Evolutionary conservation across 2,329 filamentous ascomycete species (phyloP).

Genomic region (Alternaria sp.): DNA sequence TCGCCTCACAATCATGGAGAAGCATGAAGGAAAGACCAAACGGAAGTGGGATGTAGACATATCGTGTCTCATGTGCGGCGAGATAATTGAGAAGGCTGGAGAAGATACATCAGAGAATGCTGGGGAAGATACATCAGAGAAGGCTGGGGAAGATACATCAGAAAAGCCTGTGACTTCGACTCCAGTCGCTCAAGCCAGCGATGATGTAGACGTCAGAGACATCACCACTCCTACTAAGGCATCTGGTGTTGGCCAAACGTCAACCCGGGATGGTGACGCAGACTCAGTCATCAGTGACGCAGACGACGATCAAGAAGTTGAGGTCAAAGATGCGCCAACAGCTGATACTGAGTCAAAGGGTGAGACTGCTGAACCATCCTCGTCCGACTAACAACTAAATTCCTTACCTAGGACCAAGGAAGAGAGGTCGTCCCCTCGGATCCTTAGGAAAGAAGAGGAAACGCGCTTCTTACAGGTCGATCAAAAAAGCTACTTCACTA

Average conservation of each 20-base stretch:
- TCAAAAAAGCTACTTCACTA: background rate
- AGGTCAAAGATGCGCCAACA: background rate
- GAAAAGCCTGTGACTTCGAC: background rate
- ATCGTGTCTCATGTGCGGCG: conserved; percentile 31
- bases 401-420: conserved; percentile 8
- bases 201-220: conserved; percentile 4
- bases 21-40: conserved; percentile 11
- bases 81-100: conserved; percentile 24
- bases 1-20: conserved; percentile 31
- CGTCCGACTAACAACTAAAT: conserved; percentile 17
- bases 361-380: conserved; percentile 16
- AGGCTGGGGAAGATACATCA: background rate
- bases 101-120: conserved; percentile 5
- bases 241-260: background rate
- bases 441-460: conserved; percentile 11
- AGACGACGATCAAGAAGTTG: background rate
- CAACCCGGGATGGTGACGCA: background rate
- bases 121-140: background rate
- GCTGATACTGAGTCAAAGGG: conserved; percentile 5
- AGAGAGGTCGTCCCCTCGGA: conserved; percentile 11
- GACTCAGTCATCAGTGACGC: conserved; percentile 4
- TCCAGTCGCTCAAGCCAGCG: background rate
- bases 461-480: background rate
- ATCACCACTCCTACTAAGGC: too few species aligned
- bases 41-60: conserved; percentile 27